Percentiles rank a stretch among this genome's conserved stretches.
Conservation (phyloP, 495 filamentous ascomycete genomes). For the Penicillium paxilli region DNA sequence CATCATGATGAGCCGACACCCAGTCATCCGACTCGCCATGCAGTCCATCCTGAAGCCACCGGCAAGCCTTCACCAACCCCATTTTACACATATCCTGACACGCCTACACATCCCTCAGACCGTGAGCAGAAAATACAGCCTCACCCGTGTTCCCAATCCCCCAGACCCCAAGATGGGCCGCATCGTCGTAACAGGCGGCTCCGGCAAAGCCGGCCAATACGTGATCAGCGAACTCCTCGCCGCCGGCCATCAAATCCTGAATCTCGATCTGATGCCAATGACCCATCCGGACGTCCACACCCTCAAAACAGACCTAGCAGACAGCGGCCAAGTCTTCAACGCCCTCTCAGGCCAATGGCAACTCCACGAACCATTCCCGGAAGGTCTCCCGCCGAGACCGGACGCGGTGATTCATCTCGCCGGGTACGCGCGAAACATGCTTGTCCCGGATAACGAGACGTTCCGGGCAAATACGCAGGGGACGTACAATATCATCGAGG, state of each 20-base stretch:
- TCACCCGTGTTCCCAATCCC: neutral
- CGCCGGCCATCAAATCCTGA: constrained; percentile 54
- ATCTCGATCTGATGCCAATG: constrained; percentile 52
- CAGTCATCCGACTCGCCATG: constrained; percentile 13
- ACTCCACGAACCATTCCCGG: constrained; percentile 42
- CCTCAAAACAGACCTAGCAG: constrained; percentile 57
- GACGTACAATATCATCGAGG: constrained; percentile 61
- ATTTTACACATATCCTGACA: neutral
- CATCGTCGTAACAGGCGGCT: constrained; percentile 58
- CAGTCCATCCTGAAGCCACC: neutral
- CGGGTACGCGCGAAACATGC: constrained; percentile 59
- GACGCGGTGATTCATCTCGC: constrained; percentile 62
- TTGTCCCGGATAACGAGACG: constrained; percentile 57
- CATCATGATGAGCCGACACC: constrained; percentile 23
- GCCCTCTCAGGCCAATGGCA: constrained; percentile 54
- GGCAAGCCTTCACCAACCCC: neutral
- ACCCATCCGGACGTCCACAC: constrained; percentile 52
- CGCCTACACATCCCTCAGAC: neutral
- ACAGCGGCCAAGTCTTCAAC: constrained; percentile 60
- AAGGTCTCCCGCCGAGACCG: constrained; percentile 37
- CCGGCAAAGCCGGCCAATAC: constrained; percentile 60
- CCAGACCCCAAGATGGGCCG: constrained; percentile 24
- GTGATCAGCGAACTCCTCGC: constrained; percentile 54
- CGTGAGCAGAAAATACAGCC: neutral
- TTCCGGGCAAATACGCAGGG: constrained; percentile 51